Base-by-base conservation (phyloP, 2,329 filamentous ascomycete genomes). In the Arachnomyces sp. region DNA sequence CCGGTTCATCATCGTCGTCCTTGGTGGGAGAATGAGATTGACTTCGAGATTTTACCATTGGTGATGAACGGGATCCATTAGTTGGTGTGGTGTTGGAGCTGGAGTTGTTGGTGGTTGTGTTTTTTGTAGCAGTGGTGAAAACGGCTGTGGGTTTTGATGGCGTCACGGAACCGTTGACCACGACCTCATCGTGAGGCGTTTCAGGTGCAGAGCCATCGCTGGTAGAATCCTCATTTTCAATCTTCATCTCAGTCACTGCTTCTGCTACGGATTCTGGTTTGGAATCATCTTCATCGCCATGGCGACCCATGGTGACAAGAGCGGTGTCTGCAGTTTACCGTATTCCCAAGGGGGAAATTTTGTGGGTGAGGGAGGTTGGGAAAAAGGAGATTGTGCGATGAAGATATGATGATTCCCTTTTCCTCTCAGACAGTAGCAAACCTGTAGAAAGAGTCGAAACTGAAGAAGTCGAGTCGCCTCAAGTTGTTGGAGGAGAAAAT, bases 241-340 rank as follows among this genome's bases (percentile, higher is more conserved):
- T 49, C 45, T 59, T 59, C 53, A 60, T 59, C 39, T 56, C 58
- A 44, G 56, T 64, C 49, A 60, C 55, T 34, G 57, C 61, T 51
- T 59, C 50, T 39, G 52, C 52, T 52, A 58, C 55, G 18, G 52
- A 50, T 49, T 59, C 56, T 50, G 56, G 46, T 46, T 59, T 56
- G 48, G 48, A 52, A 55, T 65, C 62, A 52, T 61, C 59, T 52
- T 59, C 62, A 25, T 25, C 21, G 5, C 21, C 21, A 62, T 64
- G 59, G 52, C 54, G 48, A 50, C 59, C 59, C 63, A 66, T 67
- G 60, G 63, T 61, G 59, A 62, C 55, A 56, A 52, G 54, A 54
- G 57, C 59, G 39, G 41, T 38, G 43, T 44, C 46, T 47, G 47
- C 49, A 25, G 21, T 25, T 25, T 9, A 25, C 21, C 21, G 21